A percentile compares a stretch with the other conserved stretches of the same genome.
These are phyloP conservation scores for Aspergillus conjunctus DNA, from an alignment of 495 filamentous ascomycete genomes.

Conservation along the genomic window DNA sequence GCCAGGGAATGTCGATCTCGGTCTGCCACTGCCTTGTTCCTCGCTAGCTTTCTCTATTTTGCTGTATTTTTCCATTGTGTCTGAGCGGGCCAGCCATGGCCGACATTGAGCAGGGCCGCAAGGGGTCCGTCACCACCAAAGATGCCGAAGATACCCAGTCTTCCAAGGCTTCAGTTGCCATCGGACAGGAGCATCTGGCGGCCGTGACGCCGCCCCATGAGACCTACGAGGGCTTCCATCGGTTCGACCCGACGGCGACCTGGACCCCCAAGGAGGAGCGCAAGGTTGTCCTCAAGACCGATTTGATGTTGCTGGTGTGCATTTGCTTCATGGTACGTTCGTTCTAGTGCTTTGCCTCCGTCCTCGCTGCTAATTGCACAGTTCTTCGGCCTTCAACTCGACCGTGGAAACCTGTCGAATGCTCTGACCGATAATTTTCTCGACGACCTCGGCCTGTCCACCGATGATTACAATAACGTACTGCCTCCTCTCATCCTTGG, in stretches of 20 bases:
- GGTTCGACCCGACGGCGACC: conserved; percentile 50
- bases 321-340: conserved; percentile 47
- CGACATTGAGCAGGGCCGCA: conserved; percentile 24
- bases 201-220: conserved; percentile 28
- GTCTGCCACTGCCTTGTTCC: neutral
- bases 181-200: conserved; percentile 31
- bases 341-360: neutral
- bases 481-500: conserved; percentile 46
- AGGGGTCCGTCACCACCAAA: conserved; percentile 4
- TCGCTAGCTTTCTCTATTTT: no score
- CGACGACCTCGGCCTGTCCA: conserved; percentile 53
- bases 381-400: conserved; percentile 60
- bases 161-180: conserved; percentile 17
- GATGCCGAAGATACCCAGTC: conserved; percentile 14
- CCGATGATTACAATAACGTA: conserved; percentile 46
- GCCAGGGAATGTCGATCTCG: neutral
- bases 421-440: conserved; percentile 58
- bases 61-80: no score
- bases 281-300: conserved; percentile 50
- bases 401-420: conserved; percentile 56
- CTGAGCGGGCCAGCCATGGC: conserved; percentile 15
- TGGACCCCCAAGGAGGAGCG: conserved; percentile 58
- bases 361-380: conserved; percentile 11
- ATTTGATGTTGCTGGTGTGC: conserved; percentile 51
- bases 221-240: conserved; percentile 51